phyloP scores from a whole-genome alignment of 2,329 filamentous ascomycete genomes.

The Penicillium sp. region DNA sequence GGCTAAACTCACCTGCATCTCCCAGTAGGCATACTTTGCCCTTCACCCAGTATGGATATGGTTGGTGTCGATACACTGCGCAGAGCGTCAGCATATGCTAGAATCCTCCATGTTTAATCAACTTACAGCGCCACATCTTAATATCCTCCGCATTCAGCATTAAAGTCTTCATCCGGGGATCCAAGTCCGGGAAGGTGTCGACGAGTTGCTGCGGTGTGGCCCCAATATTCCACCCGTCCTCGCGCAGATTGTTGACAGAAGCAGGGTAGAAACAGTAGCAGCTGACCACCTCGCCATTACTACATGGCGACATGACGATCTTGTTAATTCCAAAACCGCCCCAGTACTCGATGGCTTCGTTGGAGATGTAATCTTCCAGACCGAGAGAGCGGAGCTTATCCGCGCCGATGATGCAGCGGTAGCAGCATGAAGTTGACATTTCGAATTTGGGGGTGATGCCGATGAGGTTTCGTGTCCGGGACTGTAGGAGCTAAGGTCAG shows the following conservation, averaged over 20 bases:
- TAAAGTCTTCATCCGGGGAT: slow-evolving; percentile 24
- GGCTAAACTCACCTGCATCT: slow-evolving; percentile 28
- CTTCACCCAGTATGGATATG: slow-evolving; percentile 33
- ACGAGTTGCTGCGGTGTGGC: slow-evolving; percentile 27
- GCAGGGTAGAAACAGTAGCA: slow-evolving; percentile 45
- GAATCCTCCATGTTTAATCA: too few species aligned
- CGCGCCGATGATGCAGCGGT: slow-evolving; percentile 29
- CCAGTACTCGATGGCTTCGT: slow-evolving; percentile 34
- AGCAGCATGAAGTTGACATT: slow-evolving; percentile 42
- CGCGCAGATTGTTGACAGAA: slow-evolving; percentile 22
- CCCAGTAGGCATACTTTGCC: slow-evolving; percentile 33
- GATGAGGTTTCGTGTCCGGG: slow-evolving; percentile 20
- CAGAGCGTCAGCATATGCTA: neutral
- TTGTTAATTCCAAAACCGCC: slow-evolving; percentile 45
- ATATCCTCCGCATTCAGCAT: slow-evolving; percentile 30
- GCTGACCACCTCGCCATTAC: slow-evolving; percentile 39
- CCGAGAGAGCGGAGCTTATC: slow-evolving; percentile 27
- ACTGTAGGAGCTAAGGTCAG: slow-evolving; percentile 11
- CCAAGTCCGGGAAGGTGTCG: slow-evolving; percentile 26
- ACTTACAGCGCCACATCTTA: slow-evolving; percentile 30
- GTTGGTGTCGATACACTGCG: slow-evolving; percentile 29
- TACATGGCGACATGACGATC: slow-evolving; percentile 45
- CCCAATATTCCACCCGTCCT: slow-evolving; percentile 29
- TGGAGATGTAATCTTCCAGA: slow-evolving; percentile 38
- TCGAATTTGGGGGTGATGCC: slow-evolving; percentile 37